These are phyloP conservation scores for Moniliophthora roreri DNA, from an alignment of 1,284 basidiomycete species.

Conservation along the genomic window DNA sequence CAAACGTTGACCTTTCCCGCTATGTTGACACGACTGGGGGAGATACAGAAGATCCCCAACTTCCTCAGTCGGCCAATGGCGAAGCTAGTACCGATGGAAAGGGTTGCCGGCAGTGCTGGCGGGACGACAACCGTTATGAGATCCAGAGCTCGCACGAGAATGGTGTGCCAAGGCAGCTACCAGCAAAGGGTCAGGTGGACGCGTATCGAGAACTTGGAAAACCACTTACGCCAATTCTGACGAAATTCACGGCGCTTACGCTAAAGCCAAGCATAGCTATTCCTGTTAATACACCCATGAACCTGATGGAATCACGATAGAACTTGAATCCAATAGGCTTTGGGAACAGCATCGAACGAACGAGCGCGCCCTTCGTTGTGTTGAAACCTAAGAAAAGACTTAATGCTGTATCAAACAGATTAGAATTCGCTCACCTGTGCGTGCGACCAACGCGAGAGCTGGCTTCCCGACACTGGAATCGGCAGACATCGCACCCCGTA, in stretches of 20 bases:
- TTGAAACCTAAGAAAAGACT: conserved; percentile 70
- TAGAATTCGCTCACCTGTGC: conserved; percentile 63
- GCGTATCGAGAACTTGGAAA: conserved; percentile 3
- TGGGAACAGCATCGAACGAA: conserved; percentile 98
- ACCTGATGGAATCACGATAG: conserved; percentile 96
- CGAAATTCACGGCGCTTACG: conserved; percentile 88
- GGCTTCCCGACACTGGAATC: conserved; percentile 58
- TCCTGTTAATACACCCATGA: conserved; percentile 89
- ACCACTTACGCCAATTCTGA: conserved; percentile 78
- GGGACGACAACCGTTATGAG: conserved; percentile 99
- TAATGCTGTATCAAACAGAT: neutral
- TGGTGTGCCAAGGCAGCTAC: conserved; percentile 87
- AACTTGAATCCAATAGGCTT: conserved; percentile 98
- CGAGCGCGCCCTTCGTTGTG: conserved; percentile 95
- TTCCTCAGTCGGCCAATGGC: conserved; percentile 90
- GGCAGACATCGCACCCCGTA: conserved; percentile 67
- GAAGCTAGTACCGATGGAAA: conserved; percentile 98
- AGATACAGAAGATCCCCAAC: conserved; percentile 93
- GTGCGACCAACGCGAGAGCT: conserved; percentile 87
- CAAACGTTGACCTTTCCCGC: conserved; percentile 97
- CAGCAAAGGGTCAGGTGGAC: neutral
- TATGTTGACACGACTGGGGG: conserved; percentile 94
- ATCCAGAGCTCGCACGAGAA: conserved; percentile 90
- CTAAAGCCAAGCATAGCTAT: conserved; percentile 90
- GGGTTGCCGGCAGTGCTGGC: conserved; percentile 94